Percentiles rank a stretch among this genome's conserved stretches.
phyloP scores from a whole-genome alignment of 2,329 filamentous ascomycete species.

The Verticillium dahliae region DNA sequence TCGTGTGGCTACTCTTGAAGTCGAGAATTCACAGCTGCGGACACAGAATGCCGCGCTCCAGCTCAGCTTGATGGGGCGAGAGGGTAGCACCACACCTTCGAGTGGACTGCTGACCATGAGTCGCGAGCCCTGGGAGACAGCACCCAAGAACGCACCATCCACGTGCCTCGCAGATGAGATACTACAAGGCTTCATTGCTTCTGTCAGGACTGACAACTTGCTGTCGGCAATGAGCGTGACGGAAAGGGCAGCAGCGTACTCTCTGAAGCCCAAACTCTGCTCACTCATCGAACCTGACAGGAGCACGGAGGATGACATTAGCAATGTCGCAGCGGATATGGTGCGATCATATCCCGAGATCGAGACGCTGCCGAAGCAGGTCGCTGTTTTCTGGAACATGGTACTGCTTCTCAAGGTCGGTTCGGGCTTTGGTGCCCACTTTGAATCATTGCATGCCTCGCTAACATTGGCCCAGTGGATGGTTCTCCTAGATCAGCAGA shows the following conservation, averaged over 20 bases:
- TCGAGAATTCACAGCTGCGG: conserved; percentile 20
- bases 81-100: conserved; percentile 1
- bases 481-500: conserved; percentile 19
- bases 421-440: neutral
- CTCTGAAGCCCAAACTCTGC: conserved; percentile 16
- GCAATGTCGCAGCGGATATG: conserved; percentile 23
- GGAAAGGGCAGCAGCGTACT: conserved; percentile 10
- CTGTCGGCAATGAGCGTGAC: conserved; percentile 3
- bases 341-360: conserved; percentile 22
- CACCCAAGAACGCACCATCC: conserved; percentile 15
- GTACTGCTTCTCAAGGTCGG: conserved; percentile 19
- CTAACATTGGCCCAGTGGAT: conserved; percentile 16
- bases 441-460: neutral
- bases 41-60: conserved; percentile 21
- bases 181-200: conserved; percentile 18
- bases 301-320: conserved; percentile 20
- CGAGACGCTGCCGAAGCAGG: conserved; percentile 20
- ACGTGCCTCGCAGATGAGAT: conserved; percentile 20
- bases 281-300: conserved; percentile 16
- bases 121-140: conserved; percentile 15
- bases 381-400: conserved; percentile 23
- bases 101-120: neutral
- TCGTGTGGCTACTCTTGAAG: conserved; percentile 16
- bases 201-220: conserved; percentile 12
- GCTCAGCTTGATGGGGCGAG: conserved; percentile 18